Percentiles rank a stretch among this genome's conserved stretches.
phyloP scores from a whole-genome alignment of 257 asterid genomes.

The Gentiana macrophylla region DNA sequence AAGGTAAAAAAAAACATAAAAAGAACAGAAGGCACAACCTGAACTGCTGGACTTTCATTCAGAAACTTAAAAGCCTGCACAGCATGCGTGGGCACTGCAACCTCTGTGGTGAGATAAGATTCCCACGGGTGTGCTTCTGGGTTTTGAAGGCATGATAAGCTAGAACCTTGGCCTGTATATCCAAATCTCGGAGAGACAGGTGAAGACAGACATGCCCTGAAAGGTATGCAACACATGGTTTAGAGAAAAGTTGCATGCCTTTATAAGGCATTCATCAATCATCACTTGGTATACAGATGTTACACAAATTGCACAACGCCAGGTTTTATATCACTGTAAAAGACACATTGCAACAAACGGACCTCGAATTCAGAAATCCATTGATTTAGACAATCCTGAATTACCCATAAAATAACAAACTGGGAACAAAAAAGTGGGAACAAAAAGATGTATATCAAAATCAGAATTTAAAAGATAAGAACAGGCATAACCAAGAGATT shows the following conservation, averaged over 20 bases:
- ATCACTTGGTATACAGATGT: not conserved
- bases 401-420: no score
- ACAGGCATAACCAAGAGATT: no score
- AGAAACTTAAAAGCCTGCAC: constrained; percentile 24
- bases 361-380: not conserved
- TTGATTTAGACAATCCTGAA: not conserved
- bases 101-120: constrained; percentile 2
- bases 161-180: constrained; percentile 15
- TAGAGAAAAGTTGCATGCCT: not conserved
- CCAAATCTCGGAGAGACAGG: constrained; percentile 23
- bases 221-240: not conserved
- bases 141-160: constrained; percentile 15
- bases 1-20: not conserved
- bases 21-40: constrained; percentile 8
- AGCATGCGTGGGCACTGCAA: constrained; percentile 18
- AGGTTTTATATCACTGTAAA: no score
- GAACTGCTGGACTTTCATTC: constrained; percentile 20
- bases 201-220: constrained; percentile 44
- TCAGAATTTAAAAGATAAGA: no score
- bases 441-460: no score
- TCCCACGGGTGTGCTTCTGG: constrained; percentile 17
- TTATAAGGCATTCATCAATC: not conserved
- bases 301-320: not conserved
- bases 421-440: no score
- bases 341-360: no score